Base-by-base conservation (phyloP, 1,139 yeast species). In the Saccharomycopsis phalli region DNA sequence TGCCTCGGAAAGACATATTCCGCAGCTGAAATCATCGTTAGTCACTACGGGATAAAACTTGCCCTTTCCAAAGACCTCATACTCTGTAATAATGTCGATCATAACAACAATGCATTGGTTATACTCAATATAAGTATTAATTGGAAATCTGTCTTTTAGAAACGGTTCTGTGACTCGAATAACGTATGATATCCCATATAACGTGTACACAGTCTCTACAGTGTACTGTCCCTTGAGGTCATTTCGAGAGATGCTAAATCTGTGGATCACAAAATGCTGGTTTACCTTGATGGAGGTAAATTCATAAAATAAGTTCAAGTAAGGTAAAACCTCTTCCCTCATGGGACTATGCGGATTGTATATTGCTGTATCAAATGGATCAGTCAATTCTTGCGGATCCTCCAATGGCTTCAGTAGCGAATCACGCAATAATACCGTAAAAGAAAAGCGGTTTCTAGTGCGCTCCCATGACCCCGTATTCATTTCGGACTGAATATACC, bases 1-100 rank as follows among this genome's bases (percentile, higher is more conserved):
- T 10, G 31, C 28, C 19, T 42, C 43, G 25, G 35, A 21, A 14
- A 44, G 23, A 27, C 47, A 44, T 10, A 44, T 35, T 1, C 44
- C 31, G 21, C 47, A 44, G 25, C 27, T 34, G 26, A 40, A 41
- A 5, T 41, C 42, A 14, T 27, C 22, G 8, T 11, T n/a, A 4
- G n/a, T 11, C 20, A 7, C 13, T 4, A 23, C 43, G n/a, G 22
- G 21, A n/a, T 31, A 19, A 34, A 22, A 30, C n/a, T 37, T 36
- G 23, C 31, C 22, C 10, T 34, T 13, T 7, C 41, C 40, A 28
- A 17, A 18, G 20, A 39, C 35, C 18, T 36, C 28, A n/a, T 34
- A 19, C 32, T 41, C 41, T n/a, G 38, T 13, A 10, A 44, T 31
- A 18, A 31, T 30, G 8, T 34, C 31, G 3, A 38, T 29, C 6